Evolutionary conservation across 306 rosid genomes (phyloP).

Genomic region (Mimosa pudica): DNA sequence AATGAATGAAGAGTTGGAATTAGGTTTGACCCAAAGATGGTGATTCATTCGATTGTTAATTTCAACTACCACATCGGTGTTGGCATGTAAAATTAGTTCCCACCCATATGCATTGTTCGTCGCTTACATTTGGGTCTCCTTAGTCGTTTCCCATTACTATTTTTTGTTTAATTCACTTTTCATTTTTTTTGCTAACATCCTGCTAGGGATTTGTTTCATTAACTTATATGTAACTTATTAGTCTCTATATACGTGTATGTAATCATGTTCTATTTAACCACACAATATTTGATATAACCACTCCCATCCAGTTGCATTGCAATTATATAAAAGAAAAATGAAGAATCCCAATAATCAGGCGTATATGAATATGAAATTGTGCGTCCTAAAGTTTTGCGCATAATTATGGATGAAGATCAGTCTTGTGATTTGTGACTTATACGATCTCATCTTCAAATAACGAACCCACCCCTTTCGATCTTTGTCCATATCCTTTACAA

Average conservation of each 20-base stretch:
- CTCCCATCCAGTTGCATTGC: background rate
- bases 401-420: background rate
- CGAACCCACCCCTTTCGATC: background rate
- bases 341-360: background rate
- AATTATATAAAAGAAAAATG: background rate
- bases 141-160: constrained; percentile 33
- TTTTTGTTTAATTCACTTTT: background rate
- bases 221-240: background rate
- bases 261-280: too few species aligned
- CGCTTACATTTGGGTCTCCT: background rate
- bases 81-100: background rate
- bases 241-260: background rate
- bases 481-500: background rate
- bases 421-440: background rate
- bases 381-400: constrained; percentile 1
- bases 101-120: constrained; percentile 8
- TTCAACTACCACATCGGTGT: constrained; percentile 17
- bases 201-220: too few species aligned
- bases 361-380: background rate
- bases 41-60: constrained; percentile 4
- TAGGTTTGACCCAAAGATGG: background rate
- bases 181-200: too few species aligned
- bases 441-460: background rate
- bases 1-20: background rate
- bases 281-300: too few species aligned